Evolutionary conservation across 192 early-diverging fungal genomes (phyloP).

Genomic region (Mortierella alpina): DNA sequence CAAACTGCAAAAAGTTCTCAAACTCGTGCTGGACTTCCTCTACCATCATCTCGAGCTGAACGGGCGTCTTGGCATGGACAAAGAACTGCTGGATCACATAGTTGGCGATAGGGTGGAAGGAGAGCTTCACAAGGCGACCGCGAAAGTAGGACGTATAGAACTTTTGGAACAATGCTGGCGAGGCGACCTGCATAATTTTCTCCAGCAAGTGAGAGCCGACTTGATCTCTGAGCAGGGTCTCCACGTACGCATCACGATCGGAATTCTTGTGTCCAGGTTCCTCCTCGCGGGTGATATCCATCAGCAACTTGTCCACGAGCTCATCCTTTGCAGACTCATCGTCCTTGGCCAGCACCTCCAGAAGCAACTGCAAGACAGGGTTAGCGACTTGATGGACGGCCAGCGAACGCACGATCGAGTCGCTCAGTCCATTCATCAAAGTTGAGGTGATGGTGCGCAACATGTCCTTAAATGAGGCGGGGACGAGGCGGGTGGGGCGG

Average conservation of each 20-base stretch:
- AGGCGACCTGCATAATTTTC: conserved; percentile 69
- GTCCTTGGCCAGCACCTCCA: conserved; percentile 53
- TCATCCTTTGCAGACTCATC: conserved; percentile 54
- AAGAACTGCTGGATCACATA: conserved; percentile 88
- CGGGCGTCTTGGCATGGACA: conserved; percentile 64
- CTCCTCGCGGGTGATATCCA: conserved; percentile 65
- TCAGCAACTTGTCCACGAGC: conserved; percentile 66
- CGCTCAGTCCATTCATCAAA: conserved; percentile 59
- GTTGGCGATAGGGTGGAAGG: conserved; percentile 78
- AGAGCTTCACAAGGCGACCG: conserved; percentile 68
- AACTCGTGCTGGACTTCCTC: conserved; percentile 68
- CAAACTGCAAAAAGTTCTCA: conserved; percentile 68
- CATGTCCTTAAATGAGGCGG: conserved; percentile 69
- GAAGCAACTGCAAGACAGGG: conserved; percentile 79
- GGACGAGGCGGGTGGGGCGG: conserved; percentile 64
- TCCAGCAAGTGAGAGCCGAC: conserved; percentile 88
- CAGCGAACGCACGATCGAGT: conserved; percentile 65
- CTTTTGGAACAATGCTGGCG: conserved; percentile 65
- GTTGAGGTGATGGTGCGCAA: conserved; percentile 65
- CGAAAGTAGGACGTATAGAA: conserved; percentile 77
- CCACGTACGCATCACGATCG: conserved; percentile 64
- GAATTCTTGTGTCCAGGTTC: conserved; percentile 49
- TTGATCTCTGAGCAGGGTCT: conserved; percentile 70
- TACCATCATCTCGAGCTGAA: conserved; percentile 74
- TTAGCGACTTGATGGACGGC: conserved; percentile 78